Evolutionary conservation across 2,329 filamentous ascomycete species (phyloP).

Genomic region (Talaromyces sp.): DNA sequence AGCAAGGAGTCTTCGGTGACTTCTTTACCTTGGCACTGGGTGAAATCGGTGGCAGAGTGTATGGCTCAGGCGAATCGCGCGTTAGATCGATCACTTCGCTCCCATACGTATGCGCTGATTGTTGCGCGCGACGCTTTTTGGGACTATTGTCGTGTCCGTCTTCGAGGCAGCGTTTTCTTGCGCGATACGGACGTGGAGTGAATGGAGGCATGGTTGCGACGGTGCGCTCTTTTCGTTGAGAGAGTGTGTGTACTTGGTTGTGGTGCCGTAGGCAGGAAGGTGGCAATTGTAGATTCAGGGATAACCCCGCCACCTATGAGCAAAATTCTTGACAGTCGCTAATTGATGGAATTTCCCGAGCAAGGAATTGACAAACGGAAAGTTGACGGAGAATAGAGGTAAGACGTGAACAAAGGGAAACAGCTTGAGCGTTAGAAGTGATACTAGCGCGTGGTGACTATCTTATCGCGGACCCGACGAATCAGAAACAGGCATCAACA

Average conservation of each 20-base stretch:
- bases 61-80: conserved; percentile 1
- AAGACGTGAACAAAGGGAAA: neutral
- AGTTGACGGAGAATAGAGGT: neutral
- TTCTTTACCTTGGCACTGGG: neutral
- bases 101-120: neutral
- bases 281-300: neutral
- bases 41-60: neutral
- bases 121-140: neutral
- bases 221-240: neutral
- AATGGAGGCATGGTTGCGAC: neutral
- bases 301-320: neutral
- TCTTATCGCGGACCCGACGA: neutral
- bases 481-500: neutral
- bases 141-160: neutral
- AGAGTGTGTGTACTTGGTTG: neutral
- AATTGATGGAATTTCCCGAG: neutral
- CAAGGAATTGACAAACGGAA: neutral
- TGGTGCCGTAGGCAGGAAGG: neutral
- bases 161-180: neutral
- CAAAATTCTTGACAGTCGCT: neutral
- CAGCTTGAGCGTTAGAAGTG: neutral
- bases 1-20: neutral
- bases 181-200: neutral
- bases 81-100: conserved; percentile 11
- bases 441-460: neutral